Evolutionary conservation across 2,329 filamentous ascomycete genomes (phyloP).

Genomic region (Claviceps maximensis): DNA sequence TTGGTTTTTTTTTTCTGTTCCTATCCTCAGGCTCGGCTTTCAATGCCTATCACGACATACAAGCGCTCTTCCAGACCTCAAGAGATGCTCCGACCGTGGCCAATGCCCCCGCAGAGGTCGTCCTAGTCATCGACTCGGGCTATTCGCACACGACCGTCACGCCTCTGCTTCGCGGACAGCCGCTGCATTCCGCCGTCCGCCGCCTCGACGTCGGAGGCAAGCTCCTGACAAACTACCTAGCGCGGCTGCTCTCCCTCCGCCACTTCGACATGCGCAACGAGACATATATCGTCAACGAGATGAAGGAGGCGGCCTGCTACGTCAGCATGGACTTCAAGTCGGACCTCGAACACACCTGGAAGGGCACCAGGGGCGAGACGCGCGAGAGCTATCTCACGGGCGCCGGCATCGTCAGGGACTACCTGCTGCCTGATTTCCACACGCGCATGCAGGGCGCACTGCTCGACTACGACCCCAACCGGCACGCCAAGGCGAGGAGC

Average conservation of each 20-base stretch:
- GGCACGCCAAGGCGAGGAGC: conserved; percentile 35
- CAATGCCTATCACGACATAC: conserved; percentile 72
- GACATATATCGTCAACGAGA: conserved; percentile 83
- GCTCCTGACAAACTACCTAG: conserved; percentile 82
- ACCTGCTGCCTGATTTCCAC: conserved; percentile 75
- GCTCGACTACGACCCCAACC: conserved; percentile 61
- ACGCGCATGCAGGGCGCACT: conserved; percentile 50
- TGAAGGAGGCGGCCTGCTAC: conserved; percentile 84
- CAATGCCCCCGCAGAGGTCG: conserved; percentile 54
- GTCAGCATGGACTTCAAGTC: conserved; percentile 62
- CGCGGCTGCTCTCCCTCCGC: conserved; percentile 75
- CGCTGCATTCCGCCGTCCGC: conserved; percentile 68
- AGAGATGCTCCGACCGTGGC: conserved; percentile 27
- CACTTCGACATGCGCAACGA: conserved; percentile 96
- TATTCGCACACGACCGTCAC: conserved; percentile 90
- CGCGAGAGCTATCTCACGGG: conserved; percentile 35
- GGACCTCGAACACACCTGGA: conserved; percentile 78
- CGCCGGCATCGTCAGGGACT: conserved; percentile 67
- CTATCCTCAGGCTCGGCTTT: conserved; percentile 47
- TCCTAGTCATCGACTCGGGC: conserved; percentile 82
- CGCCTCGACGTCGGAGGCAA: conserved; percentile 87
- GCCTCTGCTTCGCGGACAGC: conserved; percentile 67
- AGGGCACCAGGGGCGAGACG: conserved; percentile 51
- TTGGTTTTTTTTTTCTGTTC: neutral
- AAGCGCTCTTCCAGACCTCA: conserved; percentile 52